Conservation (phyloP, 1,284 basidiomycete genomes). For the Puccinia novopanici region DNA sequence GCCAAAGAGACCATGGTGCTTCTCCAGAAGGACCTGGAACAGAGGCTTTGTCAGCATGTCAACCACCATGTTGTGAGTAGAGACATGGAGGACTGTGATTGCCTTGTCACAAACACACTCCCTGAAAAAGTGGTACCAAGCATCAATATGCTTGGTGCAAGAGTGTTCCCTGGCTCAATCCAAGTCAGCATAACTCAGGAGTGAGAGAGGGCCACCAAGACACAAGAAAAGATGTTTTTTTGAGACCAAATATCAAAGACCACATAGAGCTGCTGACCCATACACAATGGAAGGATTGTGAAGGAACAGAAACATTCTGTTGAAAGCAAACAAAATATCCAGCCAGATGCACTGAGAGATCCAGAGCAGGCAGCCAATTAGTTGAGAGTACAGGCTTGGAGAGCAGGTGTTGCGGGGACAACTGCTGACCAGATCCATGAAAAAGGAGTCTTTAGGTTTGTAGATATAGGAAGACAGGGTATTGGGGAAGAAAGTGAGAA, state of each 20-base stretch:
- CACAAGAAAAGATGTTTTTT: neutral
- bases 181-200: neutral
- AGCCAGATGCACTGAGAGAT: constrained; percentile 6
- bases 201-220: neutral
- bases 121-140: neutral
- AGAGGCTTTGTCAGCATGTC: too few relatives aligned
- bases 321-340: neutral
- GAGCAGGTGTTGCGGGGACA: neutral
- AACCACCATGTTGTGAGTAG: neutral
- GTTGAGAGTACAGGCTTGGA: neutral
- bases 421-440: neutral
- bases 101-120: neutral
- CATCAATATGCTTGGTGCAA: neutral
- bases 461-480: neutral
- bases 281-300: neutral
- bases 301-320: neutral
- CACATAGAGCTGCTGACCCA: neutral
- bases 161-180: neutral
- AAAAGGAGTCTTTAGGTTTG: neutral
- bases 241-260: neutral
- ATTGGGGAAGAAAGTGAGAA: neutral
- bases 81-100: neutral
- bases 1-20: too few relatives aligned
- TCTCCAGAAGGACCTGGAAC: too few relatives aligned
- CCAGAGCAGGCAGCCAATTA: neutral